These are phyloP conservation scores for Papiliotrema nemorosa DNA, from an alignment of 1,284 basidiomycete genomes.

Conservation along the genomic window DNA sequence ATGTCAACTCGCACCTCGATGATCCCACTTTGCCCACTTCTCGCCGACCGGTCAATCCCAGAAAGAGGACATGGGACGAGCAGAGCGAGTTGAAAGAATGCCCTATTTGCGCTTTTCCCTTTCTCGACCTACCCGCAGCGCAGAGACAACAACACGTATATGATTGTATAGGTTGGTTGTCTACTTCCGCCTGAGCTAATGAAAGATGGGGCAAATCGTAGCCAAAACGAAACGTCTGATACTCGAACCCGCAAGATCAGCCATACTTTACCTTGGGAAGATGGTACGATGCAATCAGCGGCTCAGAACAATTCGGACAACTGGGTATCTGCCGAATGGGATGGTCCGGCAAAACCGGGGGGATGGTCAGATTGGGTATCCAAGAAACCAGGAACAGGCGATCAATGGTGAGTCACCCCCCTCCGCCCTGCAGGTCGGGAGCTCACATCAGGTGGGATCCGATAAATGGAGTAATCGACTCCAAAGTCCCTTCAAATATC, in stretches of 20 bases:
- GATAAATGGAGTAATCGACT: constrained; percentile 10
- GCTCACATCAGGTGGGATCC: constrained; percentile 42
- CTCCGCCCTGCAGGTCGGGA: background rate
- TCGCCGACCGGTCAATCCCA: too few relatives aligned
- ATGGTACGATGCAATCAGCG: constrained; percentile 1
- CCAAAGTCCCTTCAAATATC: constrained; percentile 59
- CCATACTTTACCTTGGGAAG: constrained; percentile 1
- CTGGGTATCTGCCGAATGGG: constrained; percentile 26
- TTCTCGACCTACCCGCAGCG: constrained; percentile 10
- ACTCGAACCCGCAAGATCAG: background rate
- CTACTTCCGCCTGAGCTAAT: constrained; percentile 1
- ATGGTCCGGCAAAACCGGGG: constrained; percentile 34
- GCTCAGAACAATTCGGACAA: constrained; percentile 12
- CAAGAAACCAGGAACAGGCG: constrained; percentile 25
- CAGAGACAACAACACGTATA: constrained; percentile 25
- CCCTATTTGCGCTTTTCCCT: constrained; percentile 26
- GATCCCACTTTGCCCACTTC: background rate
- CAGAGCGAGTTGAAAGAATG: constrained; percentile 9
- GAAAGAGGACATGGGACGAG: too few relatives aligned
- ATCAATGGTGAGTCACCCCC: constrained; percentile 30
- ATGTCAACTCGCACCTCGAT: constrained; percentile 12
- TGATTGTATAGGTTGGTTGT: constrained; percentile 22
- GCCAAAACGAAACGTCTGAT: background rate
- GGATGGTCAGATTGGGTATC: constrained; percentile 24
- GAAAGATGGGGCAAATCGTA: constrained; percentile 3